Conservation (phyloP, 2,329 filamentous ascomycete species). For the Emmonsiellopsis sp. region DNA sequence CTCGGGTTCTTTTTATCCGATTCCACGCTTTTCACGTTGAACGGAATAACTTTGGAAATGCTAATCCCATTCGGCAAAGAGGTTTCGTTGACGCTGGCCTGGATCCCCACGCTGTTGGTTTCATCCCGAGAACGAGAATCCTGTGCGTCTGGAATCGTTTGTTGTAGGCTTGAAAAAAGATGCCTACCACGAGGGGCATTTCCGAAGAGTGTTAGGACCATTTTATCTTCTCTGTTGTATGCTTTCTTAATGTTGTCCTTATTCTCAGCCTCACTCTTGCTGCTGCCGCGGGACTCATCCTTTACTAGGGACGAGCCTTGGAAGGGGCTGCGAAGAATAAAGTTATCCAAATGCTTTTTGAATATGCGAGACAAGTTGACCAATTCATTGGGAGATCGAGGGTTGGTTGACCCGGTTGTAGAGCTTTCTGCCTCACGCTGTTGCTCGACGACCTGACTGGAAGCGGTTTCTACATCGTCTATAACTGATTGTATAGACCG, state of each 20-base stretch:
- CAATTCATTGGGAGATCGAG: conserved; percentile 24
- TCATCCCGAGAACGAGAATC: conserved; percentile 29
- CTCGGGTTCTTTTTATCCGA: conserved; percentile 23
- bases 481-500: conserved; percentile 33
- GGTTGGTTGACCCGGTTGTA: conserved; percentile 18
- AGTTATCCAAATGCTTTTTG: conserved; percentile 52
- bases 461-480: conserved; percentile 34
- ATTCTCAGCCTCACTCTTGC: conserved; percentile 26
- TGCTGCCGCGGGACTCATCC: conserved; percentile 4
- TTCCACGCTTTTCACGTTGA: conserved; percentile 24
- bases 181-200: conserved; percentile 66
- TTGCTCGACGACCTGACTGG: conserved; percentile 27
- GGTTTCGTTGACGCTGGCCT: conserved; percentile 50
- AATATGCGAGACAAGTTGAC: conserved; percentile 46
- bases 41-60: conserved; percentile 56
- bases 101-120: conserved; percentile 17
- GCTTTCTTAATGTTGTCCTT: conserved; percentile 21
- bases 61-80: conserved; percentile 67
- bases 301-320: conserved; percentile 18
- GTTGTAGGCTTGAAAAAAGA: conserved; percentile 75
- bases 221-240: conserved; percentile 37
- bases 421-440: conserved; percentile 18
- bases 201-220: conserved; percentile 68
- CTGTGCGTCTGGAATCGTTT: conserved; percentile 28
- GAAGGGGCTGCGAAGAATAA: conserved; percentile 55